phyloP scores from a whole-genome alignment of 1,284 basidiomycete species.

The Crucibulum parvulum region DNA sequence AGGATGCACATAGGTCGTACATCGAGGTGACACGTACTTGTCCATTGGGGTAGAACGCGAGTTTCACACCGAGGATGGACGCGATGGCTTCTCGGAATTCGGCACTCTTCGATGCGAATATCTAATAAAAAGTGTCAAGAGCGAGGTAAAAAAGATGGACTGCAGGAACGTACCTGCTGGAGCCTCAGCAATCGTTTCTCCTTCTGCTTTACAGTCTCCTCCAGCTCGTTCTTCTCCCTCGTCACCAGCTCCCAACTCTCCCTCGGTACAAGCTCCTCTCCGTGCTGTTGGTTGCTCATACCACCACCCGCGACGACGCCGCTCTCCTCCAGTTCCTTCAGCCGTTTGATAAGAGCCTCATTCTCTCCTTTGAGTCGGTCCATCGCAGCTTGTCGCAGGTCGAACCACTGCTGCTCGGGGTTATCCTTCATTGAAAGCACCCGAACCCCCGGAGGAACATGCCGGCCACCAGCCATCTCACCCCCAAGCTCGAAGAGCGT shows the following conservation, averaged over 20 bases:
- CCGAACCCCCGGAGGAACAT: constrained; percentile 75
- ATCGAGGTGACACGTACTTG: constrained; percentile 85
- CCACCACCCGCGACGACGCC: constrained; percentile 8
- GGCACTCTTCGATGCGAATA: constrained; percentile 76
- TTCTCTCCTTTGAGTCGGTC: constrained; percentile 81
- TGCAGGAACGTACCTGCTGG: constrained; percentile 58
- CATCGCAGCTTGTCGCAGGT: constrained; percentile 70
- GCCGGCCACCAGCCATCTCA: constrained; percentile 79
- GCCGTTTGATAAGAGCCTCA: constrained; percentile 64
- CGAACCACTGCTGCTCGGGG: constrained; percentile 77
- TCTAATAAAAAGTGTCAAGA: constrained; percentile 39
- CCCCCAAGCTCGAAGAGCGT: constrained; percentile 77
- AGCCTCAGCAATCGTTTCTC: constrained; percentile 80
- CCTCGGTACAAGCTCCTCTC: constrained; percentile 61
- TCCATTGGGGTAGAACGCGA: constrained; percentile 86
- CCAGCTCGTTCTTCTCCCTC: constrained; percentile 66
- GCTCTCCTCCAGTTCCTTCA: constrained; percentile 59
- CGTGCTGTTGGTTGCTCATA: constrained; percentile 11
- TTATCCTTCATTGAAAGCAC: constrained; percentile 78
- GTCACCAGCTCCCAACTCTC: constrained; percentile 74
- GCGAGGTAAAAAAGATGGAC: not conserved
- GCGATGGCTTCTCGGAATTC: constrained; percentile 86
- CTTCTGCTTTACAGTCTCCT: constrained; percentile 67
- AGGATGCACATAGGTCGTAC: constrained; percentile 75
- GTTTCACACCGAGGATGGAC: constrained; percentile 83